Base-by-base conservation (phyloP, 2,329 filamentous ascomycete genomes). In the Trichoderma arundinaceum region DNA sequence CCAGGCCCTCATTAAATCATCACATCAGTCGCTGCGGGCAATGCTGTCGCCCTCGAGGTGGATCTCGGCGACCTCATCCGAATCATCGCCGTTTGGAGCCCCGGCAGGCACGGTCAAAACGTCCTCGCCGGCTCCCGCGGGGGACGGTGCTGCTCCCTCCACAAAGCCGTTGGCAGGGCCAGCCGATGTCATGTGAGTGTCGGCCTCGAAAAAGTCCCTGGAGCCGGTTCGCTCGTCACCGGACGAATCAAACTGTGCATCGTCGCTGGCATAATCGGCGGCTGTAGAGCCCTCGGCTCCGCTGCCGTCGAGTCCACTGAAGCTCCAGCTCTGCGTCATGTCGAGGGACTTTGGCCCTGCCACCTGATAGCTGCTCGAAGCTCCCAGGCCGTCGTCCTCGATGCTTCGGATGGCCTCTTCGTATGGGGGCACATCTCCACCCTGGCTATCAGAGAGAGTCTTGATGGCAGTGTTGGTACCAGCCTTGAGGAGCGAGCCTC, bases 11-110 rank as follows among this genome's bases (percentile, higher is more conserved):
- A 33, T 44, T 12, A 52, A 41, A 39, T 17, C 56, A 19, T 58
- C 17, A 48, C 43, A 35, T 57, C 35, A 66, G 19, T 64, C 51
- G 12, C 17, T 12, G n/a, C 33, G 22, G 8, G 49, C 35, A 46
- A 43, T 43, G 7, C 52, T 58, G 62, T 79, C 77, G 53, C 80
- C 80, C 46, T 81, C 81, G 19, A 84, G 71, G 67, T 83, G 81
- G 51, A 84, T 84, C 71, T 85, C 83, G 7, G 82, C 74, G 7
- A 83, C 82, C 46, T 82, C 80, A 38, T 81, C 80, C 12, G 79
- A 82, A 58, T 74, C 74, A 33, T 70, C 72, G 32, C 80, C 79
- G 56, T 72, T 75, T 15, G 74, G 75, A 33, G 71, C 74, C 4
- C 74, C 71, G 10, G 77, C 72, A 19, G 78, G 75, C 54, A 84